phyloP scores from a whole-genome alignment of 495 filamentous ascomycete genomes.

The Letharia columbiana region DNA sequence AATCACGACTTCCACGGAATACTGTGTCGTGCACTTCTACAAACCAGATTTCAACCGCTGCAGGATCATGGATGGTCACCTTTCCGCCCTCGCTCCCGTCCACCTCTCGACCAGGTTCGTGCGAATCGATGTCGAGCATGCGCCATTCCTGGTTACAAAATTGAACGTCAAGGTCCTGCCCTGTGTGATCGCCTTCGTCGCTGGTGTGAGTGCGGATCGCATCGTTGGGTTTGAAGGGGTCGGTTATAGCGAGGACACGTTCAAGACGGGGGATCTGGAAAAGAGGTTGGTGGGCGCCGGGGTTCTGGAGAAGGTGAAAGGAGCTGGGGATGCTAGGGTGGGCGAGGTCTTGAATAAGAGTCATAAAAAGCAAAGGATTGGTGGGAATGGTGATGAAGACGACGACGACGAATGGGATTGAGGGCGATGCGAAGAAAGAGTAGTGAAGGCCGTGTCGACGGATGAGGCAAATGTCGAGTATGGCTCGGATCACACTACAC shows the following conservation, averaged over 20 bases:
- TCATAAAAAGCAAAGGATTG: constrained; percentile 30
- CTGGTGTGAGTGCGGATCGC: constrained; percentile 57
- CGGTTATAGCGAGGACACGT: constrained; percentile 49
- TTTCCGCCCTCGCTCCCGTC: constrained; percentile 47
- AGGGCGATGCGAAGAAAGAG: constrained; percentile 18
- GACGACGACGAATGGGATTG: constrained; percentile 62
- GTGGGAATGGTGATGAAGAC: constrained; percentile 31
- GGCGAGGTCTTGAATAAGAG: constrained; percentile 28
- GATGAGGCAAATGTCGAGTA: too few species aligned
- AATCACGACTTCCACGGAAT: constrained; percentile 55
- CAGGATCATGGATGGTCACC: constrained; percentile 56
- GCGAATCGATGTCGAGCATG: constrained; percentile 61
- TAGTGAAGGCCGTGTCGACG: background rate
- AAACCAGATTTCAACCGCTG: constrained; percentile 69
- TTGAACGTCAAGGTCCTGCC: constrained; percentile 62
- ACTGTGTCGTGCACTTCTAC: constrained; percentile 66
- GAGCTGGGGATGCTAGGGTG: constrained; percentile 34
- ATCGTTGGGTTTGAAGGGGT: constrained; percentile 71
- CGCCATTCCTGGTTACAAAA: constrained; percentile 63
- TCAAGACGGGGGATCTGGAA: constrained; percentile 57
- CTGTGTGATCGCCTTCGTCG: constrained; percentile 65
- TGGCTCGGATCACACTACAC: background rate
- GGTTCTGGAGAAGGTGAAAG: constrained; percentile 50
- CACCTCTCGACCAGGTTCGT: constrained; percentile 65
- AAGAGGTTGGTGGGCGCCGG: constrained; percentile 49